Evolutionary conservation across 2,329 filamentous ascomycete species (phyloP).

Genomic region (Pestalotiopsis sp.): DNA sequence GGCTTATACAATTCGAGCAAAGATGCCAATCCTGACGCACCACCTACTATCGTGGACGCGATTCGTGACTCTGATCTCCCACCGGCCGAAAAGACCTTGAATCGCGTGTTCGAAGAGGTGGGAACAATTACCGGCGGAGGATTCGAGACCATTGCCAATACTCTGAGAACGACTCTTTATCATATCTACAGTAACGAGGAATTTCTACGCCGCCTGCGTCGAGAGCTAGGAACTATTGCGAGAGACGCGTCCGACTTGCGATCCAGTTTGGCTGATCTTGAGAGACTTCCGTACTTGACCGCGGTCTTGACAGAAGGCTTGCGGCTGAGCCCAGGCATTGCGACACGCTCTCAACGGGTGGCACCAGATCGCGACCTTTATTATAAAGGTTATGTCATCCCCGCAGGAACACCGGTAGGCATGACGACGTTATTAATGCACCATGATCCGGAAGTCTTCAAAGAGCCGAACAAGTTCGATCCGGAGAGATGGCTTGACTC

Average conservation of each 20-base stretch:
- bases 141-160: background rate
- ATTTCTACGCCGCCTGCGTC: background rate
- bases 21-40: background rate
- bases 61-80: background rate
- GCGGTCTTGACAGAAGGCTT: background rate
- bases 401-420: conserved; percentile 28
- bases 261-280: background rate
- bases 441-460: conserved; percentile 10
- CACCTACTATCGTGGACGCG: background rate
- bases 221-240: background rate
- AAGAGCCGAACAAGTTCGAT: background rate
- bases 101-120: background rate
- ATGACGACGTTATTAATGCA: conserved; percentile 28
- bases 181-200: background rate
- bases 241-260: background rate
- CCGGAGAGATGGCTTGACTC: conserved; percentile 13
- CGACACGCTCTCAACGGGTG: conserved; percentile 27
- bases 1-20: background rate
- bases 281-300: background rate
- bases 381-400: conserved; percentile 28
- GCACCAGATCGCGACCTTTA: conserved; percentile 19
- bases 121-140: background rate
- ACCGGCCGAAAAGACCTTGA: background rate
- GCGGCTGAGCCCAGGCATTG: conserved; percentile 31
- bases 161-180: background rate